Conservation (phyloP, 2,329 filamentous ascomycete genomes). For the Calonectria pseudoturangicola region DNA sequence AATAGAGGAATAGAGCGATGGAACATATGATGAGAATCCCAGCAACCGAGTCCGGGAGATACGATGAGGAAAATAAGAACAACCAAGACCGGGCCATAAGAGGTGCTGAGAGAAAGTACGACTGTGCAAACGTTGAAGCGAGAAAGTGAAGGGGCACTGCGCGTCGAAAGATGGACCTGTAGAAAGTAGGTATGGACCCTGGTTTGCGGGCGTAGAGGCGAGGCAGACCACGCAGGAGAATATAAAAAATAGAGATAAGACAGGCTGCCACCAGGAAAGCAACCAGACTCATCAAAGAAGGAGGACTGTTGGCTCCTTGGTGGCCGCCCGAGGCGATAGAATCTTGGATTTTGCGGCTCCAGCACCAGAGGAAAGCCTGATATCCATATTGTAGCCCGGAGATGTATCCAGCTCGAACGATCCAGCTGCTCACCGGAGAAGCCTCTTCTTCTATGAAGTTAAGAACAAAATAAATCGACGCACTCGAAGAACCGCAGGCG, state of each 20-base stretch:
- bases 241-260: neutral
- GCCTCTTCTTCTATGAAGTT: constrained; percentile 16
- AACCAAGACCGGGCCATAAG: neutral
- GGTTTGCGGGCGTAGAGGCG: neutral
- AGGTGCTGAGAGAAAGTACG: neutral
- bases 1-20: neutral
- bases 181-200: neutral
- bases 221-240: neutral
- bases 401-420: constrained; percentile 13
- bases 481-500: neutral
- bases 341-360: neutral
- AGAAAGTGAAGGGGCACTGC: constrained; percentile 12
- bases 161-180: neutral
- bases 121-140: neutral
- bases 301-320: neutral
- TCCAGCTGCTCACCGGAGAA: constrained; percentile 8
- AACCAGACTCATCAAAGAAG: neutral
- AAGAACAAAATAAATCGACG: neutral
- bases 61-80: neutral
- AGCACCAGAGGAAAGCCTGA: constrained; percentile 13
- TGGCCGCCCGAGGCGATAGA: neutral
- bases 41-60: neutral
- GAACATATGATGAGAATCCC: neutral
- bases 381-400: constrained; percentile 9
- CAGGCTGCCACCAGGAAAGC: neutral